Conservation (phyloP, 163 green algal species). For the Trebouxia gelatinosa region DNA sequence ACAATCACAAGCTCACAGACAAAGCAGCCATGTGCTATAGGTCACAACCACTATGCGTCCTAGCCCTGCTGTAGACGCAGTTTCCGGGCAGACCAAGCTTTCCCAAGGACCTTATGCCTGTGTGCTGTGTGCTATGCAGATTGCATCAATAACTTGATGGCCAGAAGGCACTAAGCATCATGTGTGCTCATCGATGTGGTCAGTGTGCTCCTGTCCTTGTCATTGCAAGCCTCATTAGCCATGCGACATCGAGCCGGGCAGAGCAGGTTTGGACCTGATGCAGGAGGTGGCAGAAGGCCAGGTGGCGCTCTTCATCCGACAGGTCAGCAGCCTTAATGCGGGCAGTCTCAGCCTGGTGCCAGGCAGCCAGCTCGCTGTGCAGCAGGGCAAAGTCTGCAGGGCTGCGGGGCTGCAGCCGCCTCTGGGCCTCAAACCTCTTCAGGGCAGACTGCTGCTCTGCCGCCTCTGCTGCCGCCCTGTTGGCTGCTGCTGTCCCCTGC, state of each 20-base stretch:
- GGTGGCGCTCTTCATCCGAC: conserved; percentile 51
- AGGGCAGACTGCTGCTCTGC: conserved; percentile 2
- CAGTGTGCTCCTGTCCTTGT: too few species aligned
- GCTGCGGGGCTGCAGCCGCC: conserved; percentile 75
- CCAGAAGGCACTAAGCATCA: too few species aligned
- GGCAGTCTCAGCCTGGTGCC: conserved; percentile 44
- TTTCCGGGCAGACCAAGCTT: too few species aligned
- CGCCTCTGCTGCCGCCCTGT: conserved; percentile 31
- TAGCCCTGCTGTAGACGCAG: too few species aligned
- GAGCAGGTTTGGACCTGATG: conserved; percentile 69
- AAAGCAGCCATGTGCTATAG: too few species aligned
- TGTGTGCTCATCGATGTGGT: too few species aligned
- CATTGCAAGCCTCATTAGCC: too few species aligned
- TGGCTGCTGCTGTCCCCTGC: conserved; percentile 34
- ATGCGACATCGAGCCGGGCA: too few species aligned
- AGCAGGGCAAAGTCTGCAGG: conserved; percentile 79
- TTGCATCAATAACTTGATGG: too few species aligned
- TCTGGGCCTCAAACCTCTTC: conserved; percentile 60
- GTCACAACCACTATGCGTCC: too few species aligned
- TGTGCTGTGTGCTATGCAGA: too few species aligned
- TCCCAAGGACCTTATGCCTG: too few species aligned
- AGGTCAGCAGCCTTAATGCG: conserved; percentile 38
- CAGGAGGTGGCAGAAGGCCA: conserved; percentile 71
- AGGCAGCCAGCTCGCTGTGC: conserved; percentile 79
- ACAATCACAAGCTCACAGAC: not conserved